Base-by-base conservation (phyloP, 2,329 filamentous ascomycete species). In the Tolypocladium ophioglossoides region DNA sequence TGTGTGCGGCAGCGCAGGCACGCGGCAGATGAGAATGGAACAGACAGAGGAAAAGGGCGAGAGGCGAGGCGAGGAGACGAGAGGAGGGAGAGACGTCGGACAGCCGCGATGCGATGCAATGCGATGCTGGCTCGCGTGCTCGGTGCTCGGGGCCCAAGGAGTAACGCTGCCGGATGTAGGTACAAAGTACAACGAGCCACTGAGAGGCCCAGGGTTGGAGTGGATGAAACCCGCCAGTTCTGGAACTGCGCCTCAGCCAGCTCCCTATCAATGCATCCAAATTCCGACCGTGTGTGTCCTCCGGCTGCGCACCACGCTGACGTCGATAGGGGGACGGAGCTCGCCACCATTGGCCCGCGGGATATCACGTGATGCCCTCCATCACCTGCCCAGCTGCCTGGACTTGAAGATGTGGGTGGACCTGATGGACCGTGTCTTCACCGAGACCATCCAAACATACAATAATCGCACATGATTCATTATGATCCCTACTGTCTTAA, bases 31-130 rank as follows among this genome's bases (percentile, higher is more conserved):
- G 41, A 50, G 44, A 37, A 30, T 22, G 51, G 27, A 39, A 40
- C 35, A 55, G 35, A 40, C 52, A 51, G 24, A 46, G 52, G 41
- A 30, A 47, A 24, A 40, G 46, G 49, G 44, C 16, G 52, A 49
- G 44, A 61, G 58, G 61, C n/a, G 56, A 58, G 58, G 62, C 55
- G 47, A 37, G 50, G 30, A 47, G 38, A 54, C 16, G 46, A 52
- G 52, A 41, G 52, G 50, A 35, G 50, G 48, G 48, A 60, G 59
- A 62, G 54, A 61, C 60, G 63, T 57, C 24, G 34, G 38, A 24
- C 35, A 16, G 50, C 44, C 44, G 54, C 46, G 37, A 50, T 32
- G 41, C 41, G 54, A 48, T 50, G 54, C 46, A 30, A 50, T 32
- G 41, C 41, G 54, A 48, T 50, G 24, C 46, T 51, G 34, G 34